Evolutionary conservation across 805 yeast genomes (phyloP).

Genomic region (Candida montana): DNA sequence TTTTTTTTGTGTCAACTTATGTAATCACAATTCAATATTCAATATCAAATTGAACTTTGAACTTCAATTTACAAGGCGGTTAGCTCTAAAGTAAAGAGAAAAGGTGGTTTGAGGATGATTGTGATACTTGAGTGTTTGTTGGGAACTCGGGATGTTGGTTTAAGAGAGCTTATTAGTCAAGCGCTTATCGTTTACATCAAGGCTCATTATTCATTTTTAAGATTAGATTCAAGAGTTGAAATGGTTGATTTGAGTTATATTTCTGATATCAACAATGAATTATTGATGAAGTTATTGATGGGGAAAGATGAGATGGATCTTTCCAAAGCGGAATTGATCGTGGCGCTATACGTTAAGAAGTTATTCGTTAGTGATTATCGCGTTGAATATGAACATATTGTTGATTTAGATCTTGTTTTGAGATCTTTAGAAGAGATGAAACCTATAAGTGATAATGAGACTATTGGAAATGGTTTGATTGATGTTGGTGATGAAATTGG

Average conservation of each 20-base stretch:
- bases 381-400: neutral
- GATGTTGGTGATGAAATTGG: neutral
- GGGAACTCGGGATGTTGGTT: neutral
- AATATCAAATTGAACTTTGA: no score
- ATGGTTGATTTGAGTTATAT: conserved; percentile 6
- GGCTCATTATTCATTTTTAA: neutral
- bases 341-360: conserved; percentile 9
- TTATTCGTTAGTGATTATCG: conserved; percentile 4
- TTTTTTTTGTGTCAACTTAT: neutral
- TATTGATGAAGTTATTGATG: conserved; percentile 6
- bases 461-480: neutral
- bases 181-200: conserved; percentile 1
- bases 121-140: neutral
- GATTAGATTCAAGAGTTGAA: neutral
- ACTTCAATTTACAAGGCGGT: no score
- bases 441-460: neutral
- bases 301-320: conserved; percentile 4
- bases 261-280: conserved; percentile 1
- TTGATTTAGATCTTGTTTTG: conserved; percentile 2
- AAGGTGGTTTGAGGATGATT: neutral
- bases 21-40: neutral
- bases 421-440: neutral
- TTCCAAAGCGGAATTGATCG: conserved; percentile 14
- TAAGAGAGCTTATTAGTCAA: neutral
- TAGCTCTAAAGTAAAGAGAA: neutral